Evolutionary conservation across 371 early-diverging fungal genomes (phyloP).

Genomic region (Capillidium heterosporum): DNA sequence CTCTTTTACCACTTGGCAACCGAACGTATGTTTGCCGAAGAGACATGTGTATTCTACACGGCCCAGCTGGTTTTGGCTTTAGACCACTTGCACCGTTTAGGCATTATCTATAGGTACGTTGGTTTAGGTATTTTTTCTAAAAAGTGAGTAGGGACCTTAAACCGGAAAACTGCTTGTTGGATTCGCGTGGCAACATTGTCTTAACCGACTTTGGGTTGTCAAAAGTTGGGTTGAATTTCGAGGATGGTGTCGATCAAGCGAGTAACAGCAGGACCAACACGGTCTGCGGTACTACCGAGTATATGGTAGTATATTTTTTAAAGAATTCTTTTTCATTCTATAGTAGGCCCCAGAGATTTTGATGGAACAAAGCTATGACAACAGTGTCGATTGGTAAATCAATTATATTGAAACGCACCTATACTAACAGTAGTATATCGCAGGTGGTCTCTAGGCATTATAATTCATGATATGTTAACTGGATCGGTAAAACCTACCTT

Average conservation of each 20-base stretch:
- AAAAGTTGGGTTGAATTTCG: slow-evolving; percentile 51
- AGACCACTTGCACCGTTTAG: slow-evolving; percentile 70
- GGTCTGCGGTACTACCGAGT: slow-evolving; percentile 83
- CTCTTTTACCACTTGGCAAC: slow-evolving; percentile 81
- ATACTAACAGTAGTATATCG: not conserved
- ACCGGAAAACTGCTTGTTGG: slow-evolving; percentile 78
- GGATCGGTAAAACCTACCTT: slow-evolving; percentile 19
- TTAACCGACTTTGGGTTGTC: slow-evolving; percentile 84
- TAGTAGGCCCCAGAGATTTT: slow-evolving; percentile 50
- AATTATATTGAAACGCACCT: too few relatives aligned
- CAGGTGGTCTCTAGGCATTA: slow-evolving; percentile 78
- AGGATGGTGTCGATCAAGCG: too few relatives aligned
- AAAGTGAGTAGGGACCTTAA: slow-evolving; percentile 38
- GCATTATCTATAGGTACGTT: slow-evolving; percentile 60
- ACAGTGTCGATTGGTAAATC: slow-evolving; percentile 60
- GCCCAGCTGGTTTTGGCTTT: slow-evolving; percentile 72
- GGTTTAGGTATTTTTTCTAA: not conserved
- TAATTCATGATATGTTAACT: slow-evolving; percentile 77
- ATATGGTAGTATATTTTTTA: slow-evolving; percentile 20
- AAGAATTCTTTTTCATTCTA: slow-evolving; percentile 13
- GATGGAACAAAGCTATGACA: slow-evolving; percentile 61
- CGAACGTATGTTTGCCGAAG: slow-evolving; percentile 62
- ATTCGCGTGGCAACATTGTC: slow-evolving; percentile 60
- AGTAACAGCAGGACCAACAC: slow-evolving; percentile 57
- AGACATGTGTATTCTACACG: slow-evolving; percentile 62